Evolutionary conservation across 192 early-diverging fungal genomes (phyloP).

Genomic region (Glomus cerebriforme): DNA sequence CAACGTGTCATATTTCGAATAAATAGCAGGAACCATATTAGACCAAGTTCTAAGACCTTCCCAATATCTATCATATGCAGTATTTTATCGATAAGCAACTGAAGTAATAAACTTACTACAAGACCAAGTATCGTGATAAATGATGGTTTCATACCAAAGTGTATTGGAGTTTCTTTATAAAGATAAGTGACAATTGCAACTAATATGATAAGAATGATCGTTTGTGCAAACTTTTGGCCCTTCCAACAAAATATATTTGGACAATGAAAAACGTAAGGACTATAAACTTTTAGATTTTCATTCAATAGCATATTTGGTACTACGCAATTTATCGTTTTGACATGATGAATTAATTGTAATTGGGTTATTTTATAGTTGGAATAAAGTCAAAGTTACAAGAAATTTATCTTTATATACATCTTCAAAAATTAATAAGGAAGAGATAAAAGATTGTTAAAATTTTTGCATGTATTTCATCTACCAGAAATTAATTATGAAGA

Average conservation of each 20-base stretch:
- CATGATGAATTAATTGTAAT: too few species aligned
- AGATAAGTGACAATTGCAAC: neutral
- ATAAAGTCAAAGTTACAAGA: too few species aligned
- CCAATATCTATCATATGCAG: constrained; percentile 64
- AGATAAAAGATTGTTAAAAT: too few species aligned
- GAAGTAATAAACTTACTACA: constrained; percentile 19
- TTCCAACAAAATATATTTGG: neutral
- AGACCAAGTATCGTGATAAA: constrained; percentile 10
- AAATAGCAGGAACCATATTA: constrained; percentile 61
- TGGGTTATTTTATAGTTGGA: too few species aligned
- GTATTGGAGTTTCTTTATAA: neutral
- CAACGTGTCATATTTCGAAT: constrained; percentile 79
- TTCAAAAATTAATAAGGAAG: too few species aligned
- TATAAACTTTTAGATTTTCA: neutral
- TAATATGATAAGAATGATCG: neutral
- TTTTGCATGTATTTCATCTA: too few species aligned
- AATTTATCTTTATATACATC: too few species aligned
- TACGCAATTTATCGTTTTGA: too few species aligned
- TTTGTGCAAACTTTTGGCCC: neutral
- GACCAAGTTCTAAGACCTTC: constrained; percentile 89
- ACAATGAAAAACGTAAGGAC: neutral
- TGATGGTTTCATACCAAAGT: neutral
- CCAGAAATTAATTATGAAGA: too few species aligned
- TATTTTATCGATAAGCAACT: constrained; percentile 27
- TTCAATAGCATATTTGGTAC: neutral